phyloP scores from a whole-genome alignment of 2,329 filamentous ascomycete genomes.

The Delphinella strobiligena region DNA sequence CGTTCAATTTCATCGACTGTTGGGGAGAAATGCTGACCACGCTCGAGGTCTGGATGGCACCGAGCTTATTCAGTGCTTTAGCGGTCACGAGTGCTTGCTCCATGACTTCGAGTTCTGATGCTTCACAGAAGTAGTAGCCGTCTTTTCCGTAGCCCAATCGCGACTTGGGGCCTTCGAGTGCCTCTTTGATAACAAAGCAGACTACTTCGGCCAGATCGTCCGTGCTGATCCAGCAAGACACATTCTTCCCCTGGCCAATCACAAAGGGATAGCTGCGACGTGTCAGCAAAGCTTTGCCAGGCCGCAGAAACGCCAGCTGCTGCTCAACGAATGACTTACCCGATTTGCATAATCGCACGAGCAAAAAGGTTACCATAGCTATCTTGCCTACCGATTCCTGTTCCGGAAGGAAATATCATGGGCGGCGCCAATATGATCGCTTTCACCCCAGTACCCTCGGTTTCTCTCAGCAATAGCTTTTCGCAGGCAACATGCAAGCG shows the following conservation, averaged over 20 bases:
- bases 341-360: background rate
- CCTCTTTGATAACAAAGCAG: background rate
- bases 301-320: too few relatives aligned
- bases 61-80: too few relatives aligned
- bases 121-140: too few relatives aligned
- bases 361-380: background rate
- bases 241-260: background rate
- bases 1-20: too few relatives aligned
- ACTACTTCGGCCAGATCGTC: background rate
- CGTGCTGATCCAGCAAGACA: background rate
- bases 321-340: too few relatives aligned
- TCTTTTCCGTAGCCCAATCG: background rate
- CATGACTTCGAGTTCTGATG: too few relatives aligned
- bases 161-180: background rate
- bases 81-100: too few relatives aligned
- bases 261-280: background rate
- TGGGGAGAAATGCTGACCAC: too few relatives aligned
- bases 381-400: background rate
- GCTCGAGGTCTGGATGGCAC: too few relatives aligned
- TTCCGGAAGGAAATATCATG: background rate
- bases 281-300: too few relatives aligned
- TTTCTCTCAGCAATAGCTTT: background rate
- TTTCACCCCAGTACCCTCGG: background rate
- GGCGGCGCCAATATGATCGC: background rate
- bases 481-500: background rate